phyloP scores from a whole-genome alignment of 2,329 filamentous ascomycete genomes.

The Hymenoscyphus infarciens region DNA sequence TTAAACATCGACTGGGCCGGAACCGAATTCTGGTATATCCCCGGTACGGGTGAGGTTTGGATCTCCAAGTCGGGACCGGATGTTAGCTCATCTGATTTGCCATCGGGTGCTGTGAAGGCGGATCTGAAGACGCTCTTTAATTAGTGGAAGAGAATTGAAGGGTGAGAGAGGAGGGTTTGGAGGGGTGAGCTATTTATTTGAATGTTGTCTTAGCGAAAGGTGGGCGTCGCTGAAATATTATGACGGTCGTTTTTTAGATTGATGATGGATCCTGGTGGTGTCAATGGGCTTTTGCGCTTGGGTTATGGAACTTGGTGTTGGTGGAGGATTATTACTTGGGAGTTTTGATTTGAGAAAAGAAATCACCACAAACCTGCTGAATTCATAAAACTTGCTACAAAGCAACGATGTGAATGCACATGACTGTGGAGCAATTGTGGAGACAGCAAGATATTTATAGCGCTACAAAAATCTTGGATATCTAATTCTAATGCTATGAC shows the following conservation, averaged over 20 bases:
- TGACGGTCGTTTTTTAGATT: no score
- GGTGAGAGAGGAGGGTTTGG: not conserved
- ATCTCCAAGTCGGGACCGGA: not conserved
- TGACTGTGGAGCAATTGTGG: not conserved
- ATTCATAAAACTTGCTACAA: not conserved
- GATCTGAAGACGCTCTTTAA: not conserved
- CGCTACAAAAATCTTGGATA: constrained; percentile 1
- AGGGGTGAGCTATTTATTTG: no score
- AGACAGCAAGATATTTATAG: not conserved
- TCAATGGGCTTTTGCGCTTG: no score
- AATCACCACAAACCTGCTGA: no score
- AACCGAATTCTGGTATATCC: constrained; percentile 4
- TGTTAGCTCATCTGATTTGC: not conserved
- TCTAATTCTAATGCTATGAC: constrained; percentile 28
- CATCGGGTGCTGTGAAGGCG: not conserved
- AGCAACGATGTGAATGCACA: not conserved
- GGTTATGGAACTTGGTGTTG: no score
- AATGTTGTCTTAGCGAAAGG: not conserved
- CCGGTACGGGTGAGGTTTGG: not conserved
- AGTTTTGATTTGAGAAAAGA: no score
- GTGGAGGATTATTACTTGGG: no score
- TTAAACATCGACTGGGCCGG: not conserved
- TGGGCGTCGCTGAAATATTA: no score
- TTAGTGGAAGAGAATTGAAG: not conserved
- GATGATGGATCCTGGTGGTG: no score